Evolutionary conservation across 192 early-diverging fungal species (phyloP).

Genomic region (Coemansia sp.): DNA sequence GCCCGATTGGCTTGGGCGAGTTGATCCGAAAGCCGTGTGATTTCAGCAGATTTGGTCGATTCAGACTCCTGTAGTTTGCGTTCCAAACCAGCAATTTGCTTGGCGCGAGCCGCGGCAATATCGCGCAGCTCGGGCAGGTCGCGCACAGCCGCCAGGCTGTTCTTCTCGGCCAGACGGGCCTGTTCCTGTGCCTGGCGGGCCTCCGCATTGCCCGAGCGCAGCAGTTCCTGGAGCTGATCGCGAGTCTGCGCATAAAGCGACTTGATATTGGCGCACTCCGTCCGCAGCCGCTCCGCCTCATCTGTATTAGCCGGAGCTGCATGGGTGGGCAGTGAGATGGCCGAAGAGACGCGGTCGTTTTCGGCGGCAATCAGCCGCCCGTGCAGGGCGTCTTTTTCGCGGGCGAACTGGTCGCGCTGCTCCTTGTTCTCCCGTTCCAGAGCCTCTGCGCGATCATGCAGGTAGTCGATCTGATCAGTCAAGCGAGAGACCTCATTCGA

Average conservation of each 20-base stretch:
- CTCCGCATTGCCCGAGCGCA: slow-evolving; percentile 20
- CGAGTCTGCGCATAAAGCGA: slow-evolving; percentile 48
- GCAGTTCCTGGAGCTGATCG: slow-evolving; percentile 46
- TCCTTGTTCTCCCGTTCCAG: slow-evolving; percentile 30
- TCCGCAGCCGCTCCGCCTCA: slow-evolving; percentile 23
- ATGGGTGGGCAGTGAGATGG: not conserved
- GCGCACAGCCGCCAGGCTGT: not conserved
- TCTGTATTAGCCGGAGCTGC: not conserved
- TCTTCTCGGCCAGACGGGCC: slow-evolving; percentile 4
- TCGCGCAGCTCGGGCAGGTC: slow-evolving; percentile 8
- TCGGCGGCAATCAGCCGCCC: slow-evolving; percentile 37
- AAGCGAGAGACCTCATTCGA: slow-evolving; percentile 14
- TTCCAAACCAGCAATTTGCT: slow-evolving; percentile 7
- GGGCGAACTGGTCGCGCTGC: slow-evolving; percentile 25
- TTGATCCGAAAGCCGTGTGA: not conserved
- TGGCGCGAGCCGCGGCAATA: slow-evolving; percentile 2
- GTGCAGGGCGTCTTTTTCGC: slow-evolving; percentile 37
- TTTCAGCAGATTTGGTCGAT: not conserved
- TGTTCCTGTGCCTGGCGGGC: slow-evolving; percentile 6
- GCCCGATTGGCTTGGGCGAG: not conserved
- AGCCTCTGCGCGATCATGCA: slow-evolving; percentile 38
- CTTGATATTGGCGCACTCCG: slow-evolving; percentile 39
- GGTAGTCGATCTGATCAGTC: slow-evolving; percentile 40
- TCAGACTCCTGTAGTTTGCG: not conserved
- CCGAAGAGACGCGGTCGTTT: slow-evolving; percentile 24